These are phyloP conservation scores for Zasmidium angulare DNA, from an alignment of 2,329 filamentous ascomycete species.

Conservation along the genomic window DNA sequence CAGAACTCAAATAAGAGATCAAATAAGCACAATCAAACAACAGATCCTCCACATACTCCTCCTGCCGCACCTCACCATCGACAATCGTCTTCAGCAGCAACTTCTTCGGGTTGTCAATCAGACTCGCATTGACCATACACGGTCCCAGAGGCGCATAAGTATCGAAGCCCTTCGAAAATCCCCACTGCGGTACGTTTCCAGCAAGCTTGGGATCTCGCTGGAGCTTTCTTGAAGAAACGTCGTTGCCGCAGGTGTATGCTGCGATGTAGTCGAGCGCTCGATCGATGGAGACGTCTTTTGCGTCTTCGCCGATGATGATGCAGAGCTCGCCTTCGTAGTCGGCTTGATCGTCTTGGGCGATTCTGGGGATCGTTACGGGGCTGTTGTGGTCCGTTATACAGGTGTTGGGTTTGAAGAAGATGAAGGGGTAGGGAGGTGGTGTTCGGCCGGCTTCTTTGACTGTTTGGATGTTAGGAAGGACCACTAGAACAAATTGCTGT, in stretches of 20 bases:
- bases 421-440: conserved; percentile 9
- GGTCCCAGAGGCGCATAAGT: conserved; percentile 57
- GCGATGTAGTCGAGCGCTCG: conserved; percentile 64
- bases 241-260: conserved; percentile 74
- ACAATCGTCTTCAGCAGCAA: conserved; percentile 49
- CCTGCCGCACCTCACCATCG: conserved; percentile 52
- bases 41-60: conserved; percentile 41
- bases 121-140: conserved; percentile 42
- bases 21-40: conserved; percentile 45
- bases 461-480: too few species aligned
- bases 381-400: conserved; percentile 6
- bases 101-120: conserved; percentile 45
- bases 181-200: conserved; percentile 57
- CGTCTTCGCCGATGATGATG: conserved; percentile 54
- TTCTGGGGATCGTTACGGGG: conserved; percentile 8
- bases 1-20: conserved; percentile 34
- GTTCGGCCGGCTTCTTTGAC: conserved; percentile 4
- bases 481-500: too few species aligned
- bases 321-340: conserved; percentile 48
- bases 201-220: conserved; percentile 34
- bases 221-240: conserved; percentile 75
- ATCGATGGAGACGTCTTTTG: conserved; percentile 49
- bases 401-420: conserved; percentile 15
- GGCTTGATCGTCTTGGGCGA: conserved; percentile 44
- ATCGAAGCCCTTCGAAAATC: conserved; percentile 60